Evolutionary conservation across 257 asterid species (phyloP), one percentile per base, ranked within the genome.

Genomic region (Mentha longifolia): DNA sequence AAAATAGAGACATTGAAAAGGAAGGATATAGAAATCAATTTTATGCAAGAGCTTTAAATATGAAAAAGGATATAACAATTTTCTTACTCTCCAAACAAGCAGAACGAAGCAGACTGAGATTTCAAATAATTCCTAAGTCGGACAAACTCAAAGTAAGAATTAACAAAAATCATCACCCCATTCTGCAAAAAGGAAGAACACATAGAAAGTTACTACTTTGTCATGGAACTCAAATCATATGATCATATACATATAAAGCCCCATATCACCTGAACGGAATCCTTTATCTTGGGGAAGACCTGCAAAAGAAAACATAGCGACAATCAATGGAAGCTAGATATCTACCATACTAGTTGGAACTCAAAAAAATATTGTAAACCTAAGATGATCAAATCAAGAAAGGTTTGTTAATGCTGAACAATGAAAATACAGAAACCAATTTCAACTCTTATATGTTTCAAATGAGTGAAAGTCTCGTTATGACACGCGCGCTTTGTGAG

Each of bases 81-180:
- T 68, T 31, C 97, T 83, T 88, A 94, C 99, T 94, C 99, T 83
- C 97, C 96, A 75, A 94, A 85, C 74, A 88, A 80, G 84, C 97
- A 91, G 83, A 79, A 83, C 33, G 99, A 94, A 60, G 96, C 92
- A 61, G 77, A 87, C 74, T 91, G 97, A 58, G 97, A 85, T 77
- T 88, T 91, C 77, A 94, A 78, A 76, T 78, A 94, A 68, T 89
- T 94, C 57, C 97, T 83, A 33, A 94, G 74, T 22, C 98, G 91
- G 61, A 94, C 95, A 76, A 84, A 94, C 80, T 94, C 99, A 10
- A 94, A 88, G 87, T 94, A 94, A 58, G 99, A 94, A 77, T 93
- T 91, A 58, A 71, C 45, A 77, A 91, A 94, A 77, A 94, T 82
- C 97, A 94, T 88, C 52, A 87, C 85, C 50, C 99, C 97, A 50